Conservation (phyloP, 768 basidiomycete species). For the Podaxis sp. region DNA sequence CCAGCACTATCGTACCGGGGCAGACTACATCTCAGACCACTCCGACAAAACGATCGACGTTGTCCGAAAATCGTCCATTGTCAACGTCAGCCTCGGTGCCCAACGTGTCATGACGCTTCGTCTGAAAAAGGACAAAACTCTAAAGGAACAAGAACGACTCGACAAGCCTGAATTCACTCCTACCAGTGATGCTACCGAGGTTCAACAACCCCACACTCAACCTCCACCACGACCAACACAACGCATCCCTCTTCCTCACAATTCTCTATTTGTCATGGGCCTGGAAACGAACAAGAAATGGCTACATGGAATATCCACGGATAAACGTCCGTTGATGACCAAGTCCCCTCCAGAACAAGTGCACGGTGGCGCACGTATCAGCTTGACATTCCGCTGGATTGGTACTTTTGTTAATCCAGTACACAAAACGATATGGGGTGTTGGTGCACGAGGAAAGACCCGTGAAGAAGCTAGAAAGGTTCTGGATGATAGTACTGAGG, state of each 20-base stretch:
- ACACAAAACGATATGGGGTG: conserved; percentile 60
- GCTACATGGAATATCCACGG: conserved; percentile 76
- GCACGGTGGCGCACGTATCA: conserved; percentile 67
- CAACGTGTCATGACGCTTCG: conserved; percentile 77
- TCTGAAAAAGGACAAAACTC: conserved; percentile 51
- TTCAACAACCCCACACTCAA: conserved; percentile 6
- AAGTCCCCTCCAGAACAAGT: conserved; percentile 59
- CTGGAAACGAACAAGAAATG: conserved; percentile 70
- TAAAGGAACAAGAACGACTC: conserved; percentile 16
- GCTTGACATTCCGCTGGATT: conserved; percentile 77
- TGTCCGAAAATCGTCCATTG: conserved; percentile 68
- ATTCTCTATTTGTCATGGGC: conserved; percentile 83
- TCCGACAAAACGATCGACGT: conserved; percentile 88
- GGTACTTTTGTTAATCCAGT: conserved; percentile 68
- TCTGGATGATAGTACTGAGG: conserved; percentile 5
- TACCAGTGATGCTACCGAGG: neutral
- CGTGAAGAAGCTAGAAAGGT: conserved; percentile 42
- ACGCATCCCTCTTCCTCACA: conserved; percentile 74
- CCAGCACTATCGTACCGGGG: conserved; percentile 76
- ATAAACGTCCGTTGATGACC: conserved; percentile 57
- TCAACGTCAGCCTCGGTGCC: conserved; percentile 81
- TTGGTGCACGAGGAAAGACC: conserved; percentile 68
- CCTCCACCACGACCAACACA: conserved; percentile 43
- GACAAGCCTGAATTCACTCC: neutral
- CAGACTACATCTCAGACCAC: conserved; percentile 84